Evolutionary conservation across 805 yeast genomes (phyloP), one percentile per base, ranked within the genome.

Genomic region (Tetrapisispora namnaoensis): DNA sequence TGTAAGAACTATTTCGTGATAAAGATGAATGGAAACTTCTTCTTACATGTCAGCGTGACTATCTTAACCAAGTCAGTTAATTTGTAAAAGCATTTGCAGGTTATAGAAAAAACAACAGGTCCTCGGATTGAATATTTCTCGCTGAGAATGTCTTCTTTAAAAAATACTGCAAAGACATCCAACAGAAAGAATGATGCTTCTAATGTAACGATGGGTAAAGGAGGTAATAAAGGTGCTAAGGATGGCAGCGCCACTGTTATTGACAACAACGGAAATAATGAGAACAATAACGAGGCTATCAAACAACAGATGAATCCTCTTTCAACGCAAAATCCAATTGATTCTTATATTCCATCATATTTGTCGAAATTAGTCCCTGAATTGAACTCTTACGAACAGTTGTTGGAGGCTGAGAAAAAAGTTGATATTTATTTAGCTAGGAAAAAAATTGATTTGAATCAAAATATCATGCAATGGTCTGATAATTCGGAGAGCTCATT

Each of bases 401-500:
- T 91, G 42, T 76, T 77, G 54, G 88, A 84, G 9, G 87, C 90
- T n/a, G 99, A 93, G 65, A 77, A 80, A 52, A 76, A 80, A 53
- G 68, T 91, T 42, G 98, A 93, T 65, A 77, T 91, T 49, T 75
- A 86, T 54, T 79, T 87, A 37, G 80, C 90, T 42, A 79, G 95
- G 51, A 91, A 91, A 64, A 77, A 87, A 53, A 76, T 86, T 48
- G 98, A 91, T 59, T 73, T 89, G 49, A 95, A 87, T 63, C 95
- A 90, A 51, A 73, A 71, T 63, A 69, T 73, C 52, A 74, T 73
- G 49, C 74, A 70, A 55, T 63, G 74, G 68, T 35, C 45, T 10
- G 36, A 24, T 20, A 63, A 70, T 58, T 69, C 72, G 62, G 21
- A 22, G 6, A 21, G 30, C 2, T 4, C 11, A 10, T 10, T 14